phyloP scores from a whole-genome alignment of 768 basidiomycete species.

The Hemileccinum impolitum region DNA sequence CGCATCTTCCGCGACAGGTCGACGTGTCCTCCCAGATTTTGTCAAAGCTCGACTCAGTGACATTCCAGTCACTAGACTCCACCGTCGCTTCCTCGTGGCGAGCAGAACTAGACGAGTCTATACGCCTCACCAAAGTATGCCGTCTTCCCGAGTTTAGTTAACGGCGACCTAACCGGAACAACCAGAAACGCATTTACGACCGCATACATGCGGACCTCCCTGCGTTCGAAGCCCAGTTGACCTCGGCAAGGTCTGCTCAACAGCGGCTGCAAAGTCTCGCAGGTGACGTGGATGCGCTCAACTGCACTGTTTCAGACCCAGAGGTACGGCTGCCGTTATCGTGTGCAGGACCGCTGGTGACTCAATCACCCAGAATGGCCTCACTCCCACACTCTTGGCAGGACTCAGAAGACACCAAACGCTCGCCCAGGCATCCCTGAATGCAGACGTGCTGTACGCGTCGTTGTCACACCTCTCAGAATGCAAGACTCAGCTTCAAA shows the following conservation, averaged over 20 bases:
- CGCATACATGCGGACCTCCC: constrained; percentile 65
- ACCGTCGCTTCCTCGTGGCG: constrained; percentile 67
- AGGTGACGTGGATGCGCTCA: constrained; percentile 50
- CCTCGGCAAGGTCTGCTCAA: constrained; percentile 63
- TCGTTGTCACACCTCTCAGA: constrained; percentile 53
- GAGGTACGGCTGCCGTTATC: constrained; percentile 43
- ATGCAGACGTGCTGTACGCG: constrained; percentile 49
- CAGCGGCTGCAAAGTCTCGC: constrained; percentile 50
- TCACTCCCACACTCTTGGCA: constrained; percentile 56
- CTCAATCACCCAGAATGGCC: constrained; percentile 51
- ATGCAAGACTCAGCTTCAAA: constrained; percentile 47
- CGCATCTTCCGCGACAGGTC: constrained; percentile 67
- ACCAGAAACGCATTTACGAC: constrained; percentile 66
- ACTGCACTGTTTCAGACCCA: constrained; percentile 49
- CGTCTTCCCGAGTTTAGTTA: neutral
- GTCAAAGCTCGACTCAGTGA: constrained; percentile 62
- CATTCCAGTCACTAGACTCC: constrained; percentile 55
- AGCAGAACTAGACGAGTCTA: constrained; percentile 66
- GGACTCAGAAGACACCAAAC: constrained; percentile 56
- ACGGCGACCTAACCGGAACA: constrained; percentile 8
- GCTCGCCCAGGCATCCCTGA: constrained; percentile 58
- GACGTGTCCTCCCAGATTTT: constrained; percentile 74
- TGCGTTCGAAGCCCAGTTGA: constrained; percentile 60
- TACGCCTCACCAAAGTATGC: constrained; percentile 65
- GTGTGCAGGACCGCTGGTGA: constrained; percentile 6